Evolutionary conservation across 208 protist genomes (phyloP).

Genomic region (Leishmania aethiopica): DNA sequence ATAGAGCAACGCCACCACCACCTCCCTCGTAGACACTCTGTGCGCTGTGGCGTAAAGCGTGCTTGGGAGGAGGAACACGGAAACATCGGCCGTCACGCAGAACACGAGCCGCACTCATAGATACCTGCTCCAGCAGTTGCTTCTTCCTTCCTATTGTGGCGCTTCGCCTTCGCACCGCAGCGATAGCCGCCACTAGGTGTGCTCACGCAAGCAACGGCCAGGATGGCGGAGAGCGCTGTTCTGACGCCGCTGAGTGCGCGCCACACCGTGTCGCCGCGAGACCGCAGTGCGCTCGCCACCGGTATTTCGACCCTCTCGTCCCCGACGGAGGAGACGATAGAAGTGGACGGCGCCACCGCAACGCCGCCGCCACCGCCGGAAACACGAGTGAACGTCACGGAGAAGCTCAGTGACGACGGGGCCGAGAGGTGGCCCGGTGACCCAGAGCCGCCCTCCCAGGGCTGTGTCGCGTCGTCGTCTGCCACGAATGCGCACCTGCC

Average conservation of each 20-base stretch:
- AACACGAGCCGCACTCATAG: neutral
- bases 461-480: neutral
- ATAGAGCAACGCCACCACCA: neutral
- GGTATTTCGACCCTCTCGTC: constrained; percentile 25
- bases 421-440: neutral
- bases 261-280: constrained; percentile 6
- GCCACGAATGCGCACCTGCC: neutral
- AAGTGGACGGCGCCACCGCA: constrained; percentile 4
- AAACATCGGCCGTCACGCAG: neutral
- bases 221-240: constrained; percentile 16
- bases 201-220: constrained; percentile 6
- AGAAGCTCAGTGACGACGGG: constrained; percentile 16
- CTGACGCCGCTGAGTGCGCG: constrained; percentile 19
- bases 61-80: neutral
- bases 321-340: constrained; percentile 11
- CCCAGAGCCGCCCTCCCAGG: neutral
- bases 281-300: constrained; percentile 14
- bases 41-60: neutral
- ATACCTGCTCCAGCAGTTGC: neutral
- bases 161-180: neutral
- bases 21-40: neutral
- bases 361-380: constrained; percentile 1
- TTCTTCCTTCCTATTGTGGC: neutral
- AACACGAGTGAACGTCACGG: neutral
- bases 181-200: neutral